These are phyloP conservation scores for Ajuga reptans DNA, from an alignment of 305 asterid species.

Conservation along the genomic window DNA sequence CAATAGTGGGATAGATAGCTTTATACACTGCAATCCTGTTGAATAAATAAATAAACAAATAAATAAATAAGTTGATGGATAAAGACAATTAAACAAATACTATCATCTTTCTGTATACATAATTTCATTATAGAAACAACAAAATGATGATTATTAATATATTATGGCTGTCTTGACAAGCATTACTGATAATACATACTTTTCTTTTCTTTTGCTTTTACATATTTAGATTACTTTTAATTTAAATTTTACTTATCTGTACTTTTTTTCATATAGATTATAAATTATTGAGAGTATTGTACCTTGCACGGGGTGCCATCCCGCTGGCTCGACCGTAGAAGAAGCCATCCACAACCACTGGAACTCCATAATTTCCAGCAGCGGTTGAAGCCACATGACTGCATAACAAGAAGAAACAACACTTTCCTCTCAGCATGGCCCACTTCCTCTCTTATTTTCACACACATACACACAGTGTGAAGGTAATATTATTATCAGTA, in stretches of 20 bases:
- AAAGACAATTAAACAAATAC: not conserved
- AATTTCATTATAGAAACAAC: not conserved
- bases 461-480: not conserved
- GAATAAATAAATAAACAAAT: not conserved
- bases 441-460: not conserved
- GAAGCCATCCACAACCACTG: slow-evolving; percentile 77
- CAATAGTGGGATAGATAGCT: slow-evolving; percentile 79
- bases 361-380: slow-evolving; percentile 81
- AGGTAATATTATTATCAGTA: not conserved
- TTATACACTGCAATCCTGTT: slow-evolving; percentile 80
- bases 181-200: not conserved
- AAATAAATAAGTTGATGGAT: not conserved
- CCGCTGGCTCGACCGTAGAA: slow-evolving; percentile 85
- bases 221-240: no score
- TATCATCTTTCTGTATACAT: not conserved
- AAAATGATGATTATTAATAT: not conserved
- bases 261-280: not conserved
- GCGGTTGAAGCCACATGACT: slow-evolving; percentile 96
- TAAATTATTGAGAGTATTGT: not conserved
- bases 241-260: no score
- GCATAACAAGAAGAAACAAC: slow-evolving; percentile 13
- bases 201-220: no score
- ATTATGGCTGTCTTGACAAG: not conserved
- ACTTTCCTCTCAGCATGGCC: not conserved
- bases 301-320: slow-evolving; percentile 97